A percentile compares a stretch with the other conserved stretches of the same genome.
These are phyloP conservation scores for Lumnitzera littorea DNA, from an alignment of 345 rosid species.

Conservation along the genomic window DNA sequence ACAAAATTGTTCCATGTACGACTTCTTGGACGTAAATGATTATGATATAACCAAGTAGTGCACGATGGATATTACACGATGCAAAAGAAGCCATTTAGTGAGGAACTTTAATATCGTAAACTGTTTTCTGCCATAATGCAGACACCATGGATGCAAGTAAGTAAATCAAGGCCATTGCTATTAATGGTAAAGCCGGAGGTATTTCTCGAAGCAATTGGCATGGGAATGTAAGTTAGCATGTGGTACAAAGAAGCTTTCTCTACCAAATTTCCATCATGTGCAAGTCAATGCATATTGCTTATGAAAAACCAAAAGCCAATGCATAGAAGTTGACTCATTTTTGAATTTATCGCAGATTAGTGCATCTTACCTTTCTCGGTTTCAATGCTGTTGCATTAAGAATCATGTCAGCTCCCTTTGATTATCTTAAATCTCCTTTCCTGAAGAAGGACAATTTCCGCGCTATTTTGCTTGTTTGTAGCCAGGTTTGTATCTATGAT, in stretches of 20 bases:
- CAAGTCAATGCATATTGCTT: too few species aligned
- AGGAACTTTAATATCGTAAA: too few species aligned
- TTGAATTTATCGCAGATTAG: conserved; percentile 7
- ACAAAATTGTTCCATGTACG: too few species aligned
- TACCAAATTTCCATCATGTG: too few species aligned
- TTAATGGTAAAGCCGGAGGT: conserved; percentile 18
- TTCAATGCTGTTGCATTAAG: conserved; percentile 12
- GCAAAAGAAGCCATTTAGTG: too few species aligned
- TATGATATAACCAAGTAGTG: too few species aligned
- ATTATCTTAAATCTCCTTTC: conserved; percentile 8
- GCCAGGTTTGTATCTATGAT: conserved; percentile 14
- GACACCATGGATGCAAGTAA: conserved; percentile 31
- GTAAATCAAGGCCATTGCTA: conserved; percentile 20
- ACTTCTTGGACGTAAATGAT: too few species aligned
- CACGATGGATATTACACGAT: too few species aligned
- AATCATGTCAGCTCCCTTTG: conserved; percentile 10
- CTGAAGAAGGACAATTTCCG: conserved; percentile 10
- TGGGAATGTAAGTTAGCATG: conserved; percentile 22
- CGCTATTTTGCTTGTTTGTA: conserved; percentile 19
- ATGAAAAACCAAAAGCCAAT: too few species aligned
- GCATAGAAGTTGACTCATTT: too few species aligned
- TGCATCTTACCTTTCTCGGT: conserved; percentile 20
- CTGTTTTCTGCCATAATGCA: background rate
- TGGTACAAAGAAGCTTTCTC: too few species aligned
- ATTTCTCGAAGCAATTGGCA: conserved; percentile 15